Base-by-base conservation (phyloP, 768 basidiomycete genomes). In the Favolaschia claudopus region DNA sequence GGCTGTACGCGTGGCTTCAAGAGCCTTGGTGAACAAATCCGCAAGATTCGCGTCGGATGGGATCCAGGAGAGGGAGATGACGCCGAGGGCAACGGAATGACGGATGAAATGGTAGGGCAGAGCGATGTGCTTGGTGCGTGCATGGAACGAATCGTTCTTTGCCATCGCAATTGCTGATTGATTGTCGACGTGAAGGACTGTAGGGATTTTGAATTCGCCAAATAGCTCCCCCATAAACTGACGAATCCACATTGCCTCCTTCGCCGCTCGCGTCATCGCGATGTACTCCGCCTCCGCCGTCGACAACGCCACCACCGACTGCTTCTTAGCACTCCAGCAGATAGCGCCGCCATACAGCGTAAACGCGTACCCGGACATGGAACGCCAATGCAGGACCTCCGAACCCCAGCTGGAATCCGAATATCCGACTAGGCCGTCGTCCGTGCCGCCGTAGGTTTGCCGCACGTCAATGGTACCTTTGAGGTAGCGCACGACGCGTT, bases 251-350 rank as follows among this genome's bases (percentile, higher is more conserved):
- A 62, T 69, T 5, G 62, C 50, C 33, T 62, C 55, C 13, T 66
- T 64, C 14, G 66, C 42, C 12, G 72, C 62, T 25, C 69, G 60
- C 8, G 65, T 64, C 1, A 58, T 37, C n/a, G 51, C 57, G 51
- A 59, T 54, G 61, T 77, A 79, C 62, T 80, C 78, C 0, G 76
- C 73, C 51, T 81, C 76, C 5, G 70, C 70, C 0, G 75, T 76
- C 0, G 78, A 81, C 0, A 65, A 55, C 0, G 78, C 61, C 31
- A 78, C 67, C 1, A 68, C 63, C 1, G 65, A 36, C 62, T 81
- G 80, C 31, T 70, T 62, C 25, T 68, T 60, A 0, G 74, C 69
- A 7, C 60, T 56, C 77, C 80, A 82, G 12, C 63, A 61, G 8
- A 81, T 65, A 2, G 67, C 61, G 8, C 72, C 74, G 0, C 71